These are phyloP conservation scores for Scedosporium dehoogii DNA, from an alignment of 2,329 filamentous ascomycete species.

Conservation along the genomic window DNA sequence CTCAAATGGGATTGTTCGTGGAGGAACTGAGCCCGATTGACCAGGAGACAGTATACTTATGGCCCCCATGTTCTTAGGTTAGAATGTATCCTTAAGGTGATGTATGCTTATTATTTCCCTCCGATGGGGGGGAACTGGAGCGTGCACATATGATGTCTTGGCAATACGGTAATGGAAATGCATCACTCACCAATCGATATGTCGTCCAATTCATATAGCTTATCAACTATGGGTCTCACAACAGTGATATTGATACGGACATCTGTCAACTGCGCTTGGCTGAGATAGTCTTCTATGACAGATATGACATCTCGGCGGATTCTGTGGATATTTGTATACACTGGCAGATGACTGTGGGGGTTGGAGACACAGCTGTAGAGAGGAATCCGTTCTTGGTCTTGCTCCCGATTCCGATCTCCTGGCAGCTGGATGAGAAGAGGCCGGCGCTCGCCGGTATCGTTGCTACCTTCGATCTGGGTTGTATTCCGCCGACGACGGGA, in stretches of 20 bases:
- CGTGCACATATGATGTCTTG: no score
- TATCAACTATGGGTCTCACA: conserved; percentile 73
- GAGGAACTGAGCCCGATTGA: conserved; percentile 72
- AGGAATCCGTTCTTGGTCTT: conserved; percentile 11
- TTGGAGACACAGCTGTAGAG: conserved; percentile 46
- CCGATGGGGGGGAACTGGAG: neutral
- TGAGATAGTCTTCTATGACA: conserved; percentile 31
- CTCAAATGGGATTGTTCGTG: conserved; percentile 65
- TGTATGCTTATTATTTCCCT: neutral
- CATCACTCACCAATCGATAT: conserved; percentile 56
- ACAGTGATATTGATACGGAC: conserved; percentile 74
- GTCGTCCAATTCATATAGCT: conserved; percentile 69
- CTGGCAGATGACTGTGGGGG: conserved; percentile 53
- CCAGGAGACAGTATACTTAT: conserved; percentile 69
- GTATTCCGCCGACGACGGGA: neutral
- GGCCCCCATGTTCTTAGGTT: conserved; percentile 2
- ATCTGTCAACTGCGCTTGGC: conserved; percentile 54
- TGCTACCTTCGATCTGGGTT: neutral
- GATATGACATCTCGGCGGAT: conserved; percentile 54
- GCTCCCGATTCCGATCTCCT: neutral
- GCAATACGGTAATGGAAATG: neutral
- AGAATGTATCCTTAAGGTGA: neutral
- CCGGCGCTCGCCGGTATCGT: neutral
- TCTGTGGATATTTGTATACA: conserved; percentile 70
- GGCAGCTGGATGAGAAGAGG: neutral